Conservation (phyloP, 169 alveolate genomes). For the Cryptosporidium ubiquitum region DNA sequence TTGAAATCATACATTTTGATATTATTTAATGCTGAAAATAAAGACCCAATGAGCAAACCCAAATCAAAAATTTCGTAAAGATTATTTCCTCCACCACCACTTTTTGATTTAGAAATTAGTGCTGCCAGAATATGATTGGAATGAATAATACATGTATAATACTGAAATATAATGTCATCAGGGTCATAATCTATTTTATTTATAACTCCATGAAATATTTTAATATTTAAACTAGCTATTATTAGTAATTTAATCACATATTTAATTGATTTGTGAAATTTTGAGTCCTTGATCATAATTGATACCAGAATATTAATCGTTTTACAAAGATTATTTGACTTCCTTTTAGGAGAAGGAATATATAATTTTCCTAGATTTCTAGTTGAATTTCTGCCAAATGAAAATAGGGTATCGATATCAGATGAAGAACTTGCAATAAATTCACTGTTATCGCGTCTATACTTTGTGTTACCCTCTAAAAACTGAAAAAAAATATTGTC, state of each 20-base stretch:
- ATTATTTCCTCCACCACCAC: background rate
- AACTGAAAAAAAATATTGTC: background rate
- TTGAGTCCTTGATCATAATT: background rate
- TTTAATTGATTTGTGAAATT: background rate
- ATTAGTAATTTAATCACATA: slow-evolving; percentile 8
- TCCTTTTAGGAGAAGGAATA: slow-evolving; percentile 46
- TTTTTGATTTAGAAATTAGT: slow-evolving; percentile 6
- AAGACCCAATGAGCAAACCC: slow-evolving; percentile 7
- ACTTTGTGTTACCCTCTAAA: background rate
- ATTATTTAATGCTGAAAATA: slow-evolving; percentile 30
- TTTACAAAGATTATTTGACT: slow-evolving; percentile 15
- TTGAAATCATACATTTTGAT: slow-evolving; percentile 7
- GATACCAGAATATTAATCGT: slow-evolving; percentile 10
- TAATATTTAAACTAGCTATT: slow-evolving; percentile 5
- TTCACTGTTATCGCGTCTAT: background rate
- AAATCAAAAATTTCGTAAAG: slow-evolving; percentile 41
- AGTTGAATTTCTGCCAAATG: background rate
- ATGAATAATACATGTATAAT: background rate
- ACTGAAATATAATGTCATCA: background rate
- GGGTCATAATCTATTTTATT: background rate
- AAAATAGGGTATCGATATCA: background rate
- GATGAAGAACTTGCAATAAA: background rate
- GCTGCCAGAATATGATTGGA: slow-evolving; percentile 49
- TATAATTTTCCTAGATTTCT: background rate
- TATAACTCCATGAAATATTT: background rate